A percentile compares a stretch with the other conserved stretches of the same genome.
Evolutionary conservation across 768 basidiomycete species (phyloP).

Genomic region (Pilatotrama ljubarskyi): DNA sequence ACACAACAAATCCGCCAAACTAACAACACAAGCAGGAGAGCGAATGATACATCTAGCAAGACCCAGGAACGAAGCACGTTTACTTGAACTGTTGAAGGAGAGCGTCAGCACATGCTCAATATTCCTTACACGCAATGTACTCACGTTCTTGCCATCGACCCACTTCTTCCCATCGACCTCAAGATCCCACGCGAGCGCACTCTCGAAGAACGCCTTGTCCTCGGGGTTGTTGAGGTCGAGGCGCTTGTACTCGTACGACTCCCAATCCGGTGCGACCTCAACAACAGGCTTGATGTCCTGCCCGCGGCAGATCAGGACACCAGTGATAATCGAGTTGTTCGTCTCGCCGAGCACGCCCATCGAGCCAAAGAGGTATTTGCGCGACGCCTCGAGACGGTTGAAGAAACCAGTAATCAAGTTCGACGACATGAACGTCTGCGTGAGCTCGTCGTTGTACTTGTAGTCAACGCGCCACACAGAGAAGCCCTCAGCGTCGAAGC

Average conservation of each 20-base stretch:
- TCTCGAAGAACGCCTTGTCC: constrained; percentile 91
- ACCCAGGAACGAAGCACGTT: constrained; percentile 8
- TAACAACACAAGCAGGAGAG: constrained; percentile 24
- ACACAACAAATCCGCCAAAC: constrained; percentile 25
- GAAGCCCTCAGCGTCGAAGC: constrained; percentile 88
- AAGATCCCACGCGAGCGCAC: constrained; percentile 91
- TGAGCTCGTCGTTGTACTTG: constrained; percentile 96
- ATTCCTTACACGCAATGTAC: constrained; percentile 33
- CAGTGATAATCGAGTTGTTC: constrained; percentile 80
- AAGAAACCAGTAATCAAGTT: constrained; percentile 96
- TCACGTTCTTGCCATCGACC: constrained; percentile 87
- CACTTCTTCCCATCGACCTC: constrained; percentile 87
- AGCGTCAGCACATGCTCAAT: neutral
- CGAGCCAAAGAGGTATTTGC: constrained; percentile 95
- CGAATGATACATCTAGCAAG: constrained; percentile 19
- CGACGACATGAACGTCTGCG: constrained; percentile 89
- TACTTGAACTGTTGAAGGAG: constrained; percentile 30
- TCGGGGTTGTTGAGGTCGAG: constrained; percentile 71
- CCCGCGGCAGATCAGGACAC: constrained; percentile 83
- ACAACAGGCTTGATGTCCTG: constrained; percentile 69
- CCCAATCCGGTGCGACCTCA: constrained; percentile 86
- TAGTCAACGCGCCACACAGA: constrained; percentile 92
- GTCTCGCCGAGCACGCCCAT: constrained; percentile 83
- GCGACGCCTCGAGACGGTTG: constrained; percentile 95
- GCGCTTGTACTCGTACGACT: constrained; percentile 80